phyloP scores from a whole-genome alignment of 2,329 filamentous ascomycete genomes.

The Neurospora crassa region DNA sequence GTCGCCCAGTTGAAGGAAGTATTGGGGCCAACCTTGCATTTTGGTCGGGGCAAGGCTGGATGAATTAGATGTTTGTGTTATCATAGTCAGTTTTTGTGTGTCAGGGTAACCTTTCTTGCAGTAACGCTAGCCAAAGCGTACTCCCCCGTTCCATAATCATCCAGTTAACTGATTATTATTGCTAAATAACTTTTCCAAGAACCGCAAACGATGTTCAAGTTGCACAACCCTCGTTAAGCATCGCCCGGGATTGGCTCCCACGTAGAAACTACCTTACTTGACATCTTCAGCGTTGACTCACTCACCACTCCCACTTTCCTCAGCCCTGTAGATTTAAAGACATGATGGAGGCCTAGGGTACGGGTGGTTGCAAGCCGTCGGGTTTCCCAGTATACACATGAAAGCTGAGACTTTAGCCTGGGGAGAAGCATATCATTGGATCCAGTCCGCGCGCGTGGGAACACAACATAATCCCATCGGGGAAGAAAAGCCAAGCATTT shows the following conservation, averaged over 20 bases:
- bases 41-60: neutral
- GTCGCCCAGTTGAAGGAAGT: neutral
- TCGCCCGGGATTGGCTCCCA: neutral
- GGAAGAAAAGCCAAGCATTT: neutral
- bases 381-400: neutral
- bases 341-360: neutral
- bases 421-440: neutral
- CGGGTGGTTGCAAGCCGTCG: neutral
- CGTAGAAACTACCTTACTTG: neutral
- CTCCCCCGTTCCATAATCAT: neutral
- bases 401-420: neutral
- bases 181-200: neutral
- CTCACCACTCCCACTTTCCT: neutral
- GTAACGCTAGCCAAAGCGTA: neutral
- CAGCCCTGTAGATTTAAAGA: neutral
- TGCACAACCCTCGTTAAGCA: neutral
- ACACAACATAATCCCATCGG: neutral
- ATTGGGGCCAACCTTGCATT: neutral
- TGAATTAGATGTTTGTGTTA: neutral
- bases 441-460: neutral
- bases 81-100: neutral
- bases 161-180: neutral
- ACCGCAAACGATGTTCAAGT: neutral
- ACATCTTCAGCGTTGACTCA: neutral
- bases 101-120: neutral